Evolutionary conservation across 345 rosid species (phyloP), one percentile per base, ranked within the genome.

Genomic region (Moricandia arvensis): DNA sequence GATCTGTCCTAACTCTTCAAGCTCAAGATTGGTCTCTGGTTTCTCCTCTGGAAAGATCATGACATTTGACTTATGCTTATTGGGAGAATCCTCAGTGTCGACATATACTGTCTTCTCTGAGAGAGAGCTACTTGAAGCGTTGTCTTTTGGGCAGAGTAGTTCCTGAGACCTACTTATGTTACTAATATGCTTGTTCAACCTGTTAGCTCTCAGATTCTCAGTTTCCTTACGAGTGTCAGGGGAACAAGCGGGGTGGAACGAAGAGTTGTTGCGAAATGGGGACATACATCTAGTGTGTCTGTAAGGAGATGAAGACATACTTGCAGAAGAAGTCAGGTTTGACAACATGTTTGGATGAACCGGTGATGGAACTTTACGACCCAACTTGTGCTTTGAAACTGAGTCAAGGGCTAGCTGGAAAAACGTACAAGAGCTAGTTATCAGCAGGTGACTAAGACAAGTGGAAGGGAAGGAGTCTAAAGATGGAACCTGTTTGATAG

Each of bases 21-120:
- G 49, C 63, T 68, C 72, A 64, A 37, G 73, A 75, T 67, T 69
- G 4, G 62, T 24, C 4, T 83, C 68, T 18, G 43, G 59, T 71
- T 72, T 60, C 7, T 13, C 10, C 18, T 74, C 79, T 17, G 69
- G 68, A 59, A 33, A 57, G 27, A 31, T 73, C 77, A 78, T 80
- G 69, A 38, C 58, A 80, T 66, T 70, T 77, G 70, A 73, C 70
- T 69, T 81, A 67, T 60, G 87, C 37, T n/a, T 58, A 41, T 10
- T 47, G 8, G 60, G 53, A 59, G 53, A 59, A 61, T 82, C 85
- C 69, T 81, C 86, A 7, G 89, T 82, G 78, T 94, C 90, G 1
- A 91, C 84, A 77, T 89, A 81, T 65, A 89, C 47, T 3, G 91
- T 87, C 80, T 84, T 90, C 85, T 87, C 97, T 45, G 73, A 73